A percentile compares a stretch with the other conserved stretches of the same genome.
Conservation (phyloP, 192 early-diverging fungal genomes). For the Chytriomyces sp. region DNA sequence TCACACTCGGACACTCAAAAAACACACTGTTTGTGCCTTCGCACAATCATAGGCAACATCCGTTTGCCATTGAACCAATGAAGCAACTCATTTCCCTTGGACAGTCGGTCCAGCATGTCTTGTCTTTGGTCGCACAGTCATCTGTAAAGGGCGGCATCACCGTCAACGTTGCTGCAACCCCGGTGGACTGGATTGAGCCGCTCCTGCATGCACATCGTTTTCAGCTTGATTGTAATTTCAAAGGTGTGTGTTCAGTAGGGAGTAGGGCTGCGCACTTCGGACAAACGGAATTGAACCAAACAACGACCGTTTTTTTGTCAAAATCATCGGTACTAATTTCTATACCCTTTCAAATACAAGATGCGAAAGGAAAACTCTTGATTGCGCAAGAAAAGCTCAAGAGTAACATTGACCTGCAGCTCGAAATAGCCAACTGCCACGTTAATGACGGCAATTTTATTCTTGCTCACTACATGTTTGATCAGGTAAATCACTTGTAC, state of each 20-base stretch:
- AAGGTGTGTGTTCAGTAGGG: background rate
- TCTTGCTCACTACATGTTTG: background rate
- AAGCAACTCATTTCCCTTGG: background rate
- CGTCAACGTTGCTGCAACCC: background rate
- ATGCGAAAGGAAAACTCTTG: background rate
- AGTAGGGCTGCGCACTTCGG: too few relatives aligned
- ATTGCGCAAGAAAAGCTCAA: background rate
- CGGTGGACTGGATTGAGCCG: background rate
- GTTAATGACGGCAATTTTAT: background rate
- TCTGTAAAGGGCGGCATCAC: too few relatives aligned
- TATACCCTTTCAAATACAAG: background rate
- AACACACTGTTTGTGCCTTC: too few relatives aligned
- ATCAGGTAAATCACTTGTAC: background rate
- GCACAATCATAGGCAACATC: too few relatives aligned
- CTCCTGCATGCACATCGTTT: background rate
- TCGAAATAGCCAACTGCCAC: slow-evolving; percentile 14
- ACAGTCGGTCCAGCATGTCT: background rate
- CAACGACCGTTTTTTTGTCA: background rate
- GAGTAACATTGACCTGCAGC: background rate
- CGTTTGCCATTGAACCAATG: slow-evolving; percentile 1
- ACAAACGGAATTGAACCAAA: too few relatives aligned
- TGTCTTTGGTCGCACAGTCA: too few relatives aligned
- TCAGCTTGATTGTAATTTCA: background rate
- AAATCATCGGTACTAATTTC: background rate
- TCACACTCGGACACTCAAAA: too few relatives aligned